Base-by-base conservation (phyloP, 208 protist species). In the Acanthamoeba sp. region DNA sequence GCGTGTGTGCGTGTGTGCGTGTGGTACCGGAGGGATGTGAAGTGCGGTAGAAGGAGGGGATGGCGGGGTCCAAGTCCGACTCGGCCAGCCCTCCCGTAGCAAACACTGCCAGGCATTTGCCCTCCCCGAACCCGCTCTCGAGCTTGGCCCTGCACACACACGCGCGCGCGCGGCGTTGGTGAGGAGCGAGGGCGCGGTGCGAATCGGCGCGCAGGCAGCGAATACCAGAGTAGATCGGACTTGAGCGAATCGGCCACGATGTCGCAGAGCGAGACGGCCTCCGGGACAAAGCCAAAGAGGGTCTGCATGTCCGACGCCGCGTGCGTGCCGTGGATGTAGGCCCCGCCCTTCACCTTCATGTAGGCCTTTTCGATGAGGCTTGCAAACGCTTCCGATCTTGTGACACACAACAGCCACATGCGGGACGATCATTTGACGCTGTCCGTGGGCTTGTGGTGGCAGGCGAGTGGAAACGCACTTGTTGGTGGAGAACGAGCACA, bases 401-500 rank as follows among this genome's bases (percentile, higher is more conserved):
- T 34, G 29, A 52, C 12, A 12, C 14, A 87, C n/a, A 32, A 34
- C 16, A 87, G n/a, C 12, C 12, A 87, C 22, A 45, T 18, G 12
- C 29, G n/a, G 9, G 27, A 87, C 7, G 59, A 32, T 52, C 9
- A 87, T 45, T 59, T 59, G 10, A 24, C 14, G n/a, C n/a, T n/a
- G n/a, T n/a, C n/a, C n/a, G n/a, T n/a, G n/a, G n/a, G n/a, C n/a
- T n/a, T n/a, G n/a, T n/a, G n/a, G n/a, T n/a, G n/a, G n/a, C n/a
- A 9, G 34, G 18, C 3, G 36, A 29, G 50, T 10, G 34, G 0
- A 91, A 62, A 40, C 50, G 55, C 84, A 91, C 88, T 59, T 71
- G 88, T 80, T 93, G 29, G 36, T 93, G 36, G 88, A 93, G 45
- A 93, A 93, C 9, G 88, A 78, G 38, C 88, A 93, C 29, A 93